These are phyloP conservation scores for Arabis hirsuta DNA, from an alignment of 345 rosid genomes.

Conservation along the genomic window DNA sequence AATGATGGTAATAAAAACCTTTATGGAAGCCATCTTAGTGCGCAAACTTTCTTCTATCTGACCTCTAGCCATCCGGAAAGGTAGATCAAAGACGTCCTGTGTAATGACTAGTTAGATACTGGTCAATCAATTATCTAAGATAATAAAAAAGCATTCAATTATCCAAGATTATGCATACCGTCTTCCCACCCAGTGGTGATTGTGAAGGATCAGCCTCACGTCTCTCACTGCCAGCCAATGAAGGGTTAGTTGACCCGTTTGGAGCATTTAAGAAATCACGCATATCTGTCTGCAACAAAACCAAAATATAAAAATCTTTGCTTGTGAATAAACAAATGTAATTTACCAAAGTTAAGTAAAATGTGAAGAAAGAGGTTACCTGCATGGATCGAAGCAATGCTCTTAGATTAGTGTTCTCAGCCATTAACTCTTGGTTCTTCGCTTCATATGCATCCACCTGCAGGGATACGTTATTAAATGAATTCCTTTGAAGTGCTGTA, in stretches of 20 bases:
- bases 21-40: slow-evolving; percentile 93
- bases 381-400: slow-evolving; percentile 94
- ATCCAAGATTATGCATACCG: slow-evolving; percentile 52
- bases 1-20: slow-evolving; percentile 49
- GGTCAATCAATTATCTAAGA: background rate
- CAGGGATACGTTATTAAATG: background rate
- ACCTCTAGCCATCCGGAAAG: slow-evolving; percentile 92
- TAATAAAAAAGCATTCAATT: background rate
- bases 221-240: slow-evolving; percentile 64
- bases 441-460: slow-evolving; percentile 98
- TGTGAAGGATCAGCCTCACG: slow-evolving; percentile 71
- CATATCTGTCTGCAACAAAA: slow-evolving; percentile 77
- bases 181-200: slow-evolving; percentile 94
- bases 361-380: slow-evolving; percentile 48
- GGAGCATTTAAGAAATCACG: slow-evolving; percentile 93
- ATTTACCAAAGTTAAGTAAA: background rate
- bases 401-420: slow-evolving; percentile 89
- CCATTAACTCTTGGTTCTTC: slow-evolving; percentile 90
- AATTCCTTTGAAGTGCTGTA: slow-evolving; percentile 12
- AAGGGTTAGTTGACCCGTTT: slow-evolving; percentile 73
- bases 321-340: slow-evolving; percentile 9
- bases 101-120: slow-evolving; percentile 10
- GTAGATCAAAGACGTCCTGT: slow-evolving; percentile 96
- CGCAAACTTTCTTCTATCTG: slow-evolving; percentile 98
- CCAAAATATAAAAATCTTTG: background rate